phyloP scores from a whole-genome alignment of 2,329 filamentous ascomycete genomes.

The Colletotrichum tanaceti region DNA sequence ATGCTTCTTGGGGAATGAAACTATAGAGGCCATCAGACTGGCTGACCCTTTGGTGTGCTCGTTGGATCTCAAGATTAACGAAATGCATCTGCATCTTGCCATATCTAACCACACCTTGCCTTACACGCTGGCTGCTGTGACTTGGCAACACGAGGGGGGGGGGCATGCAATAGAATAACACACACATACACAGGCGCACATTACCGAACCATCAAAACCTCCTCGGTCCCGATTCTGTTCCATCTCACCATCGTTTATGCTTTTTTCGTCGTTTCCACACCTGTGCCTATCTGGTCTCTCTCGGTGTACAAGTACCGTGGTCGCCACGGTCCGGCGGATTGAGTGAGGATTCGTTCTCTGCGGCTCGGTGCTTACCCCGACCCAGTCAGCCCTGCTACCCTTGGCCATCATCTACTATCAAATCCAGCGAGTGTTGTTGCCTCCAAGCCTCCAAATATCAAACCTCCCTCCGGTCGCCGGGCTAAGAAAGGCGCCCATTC shows the following conservation, averaged over 20 bases:
- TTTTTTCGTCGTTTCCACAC: constrained; percentile 23
- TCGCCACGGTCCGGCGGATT: background rate
- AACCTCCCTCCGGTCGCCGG: constrained; percentile 18
- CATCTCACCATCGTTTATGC: constrained; percentile 23
- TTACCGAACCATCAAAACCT: constrained; percentile 26
- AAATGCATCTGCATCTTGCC: background rate
- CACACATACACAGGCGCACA: constrained; percentile 12
- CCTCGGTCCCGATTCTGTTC: constrained; percentile 29
- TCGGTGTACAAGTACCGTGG: background rate
- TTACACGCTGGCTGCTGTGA: constrained; percentile 13
- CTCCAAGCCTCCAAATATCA: constrained; percentile 16
- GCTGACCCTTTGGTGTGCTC: constrained; percentile 4
- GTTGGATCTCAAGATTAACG: constrained; percentile 11
- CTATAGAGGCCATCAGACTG: constrained; percentile 9
- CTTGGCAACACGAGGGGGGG: constrained; percentile 5
- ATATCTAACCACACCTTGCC: constrained; percentile 10
- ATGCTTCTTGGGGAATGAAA: constrained; percentile 6
- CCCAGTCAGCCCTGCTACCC: background rate
- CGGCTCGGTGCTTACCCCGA: constrained; percentile 27
- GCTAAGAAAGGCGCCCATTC: constrained; percentile 12
- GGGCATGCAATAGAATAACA: background rate
- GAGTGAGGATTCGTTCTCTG: constrained; percentile 2
- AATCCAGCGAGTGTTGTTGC: constrained; percentile 15
- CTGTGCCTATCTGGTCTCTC: constrained; percentile 7
- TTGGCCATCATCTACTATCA: constrained; percentile 4